Conservation (phyloP, 306 rosid species). For the Corylus americana region DNA sequence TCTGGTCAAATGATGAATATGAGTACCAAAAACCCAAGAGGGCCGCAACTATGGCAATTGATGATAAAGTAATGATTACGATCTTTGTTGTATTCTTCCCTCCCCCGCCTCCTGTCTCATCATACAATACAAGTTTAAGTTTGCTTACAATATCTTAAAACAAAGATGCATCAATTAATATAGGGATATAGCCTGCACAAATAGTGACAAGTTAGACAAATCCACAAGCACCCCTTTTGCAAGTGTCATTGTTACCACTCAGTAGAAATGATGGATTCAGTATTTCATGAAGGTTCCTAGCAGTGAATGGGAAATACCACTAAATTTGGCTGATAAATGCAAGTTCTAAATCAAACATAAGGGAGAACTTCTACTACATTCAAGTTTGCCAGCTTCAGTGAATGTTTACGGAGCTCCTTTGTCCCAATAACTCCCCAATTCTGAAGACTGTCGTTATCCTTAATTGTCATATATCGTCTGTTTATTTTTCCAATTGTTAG, state of each 20-base stretch:
- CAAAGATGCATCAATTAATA: neutral
- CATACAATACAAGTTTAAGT: neutral
- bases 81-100: conserved; percentile 1
- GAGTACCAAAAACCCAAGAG: conserved; percentile 11
- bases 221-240: neutral
- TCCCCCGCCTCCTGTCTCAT: neutral
- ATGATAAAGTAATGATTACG: conserved; percentile 5
- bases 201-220: neutral
- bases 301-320: neutral
- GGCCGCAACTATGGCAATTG: conserved; percentile 13
- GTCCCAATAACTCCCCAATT: too few species aligned
- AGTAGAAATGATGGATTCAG: neutral
- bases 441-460: too few species aligned
- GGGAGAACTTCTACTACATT: too few species aligned
- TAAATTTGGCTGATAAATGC: neutral
- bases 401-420: neutral
- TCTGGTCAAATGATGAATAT: neutral
- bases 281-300: neutral
- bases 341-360: too few species aligned
- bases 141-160: neutral
- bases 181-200: neutral
- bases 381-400: too few species aligned
- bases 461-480: too few species aligned
- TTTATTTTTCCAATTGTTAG: too few species aligned
- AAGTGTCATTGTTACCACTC: neutral